phyloP scores from a whole-genome alignment of 129 eudicot species.

The Flaveria bidentis region DNA sequence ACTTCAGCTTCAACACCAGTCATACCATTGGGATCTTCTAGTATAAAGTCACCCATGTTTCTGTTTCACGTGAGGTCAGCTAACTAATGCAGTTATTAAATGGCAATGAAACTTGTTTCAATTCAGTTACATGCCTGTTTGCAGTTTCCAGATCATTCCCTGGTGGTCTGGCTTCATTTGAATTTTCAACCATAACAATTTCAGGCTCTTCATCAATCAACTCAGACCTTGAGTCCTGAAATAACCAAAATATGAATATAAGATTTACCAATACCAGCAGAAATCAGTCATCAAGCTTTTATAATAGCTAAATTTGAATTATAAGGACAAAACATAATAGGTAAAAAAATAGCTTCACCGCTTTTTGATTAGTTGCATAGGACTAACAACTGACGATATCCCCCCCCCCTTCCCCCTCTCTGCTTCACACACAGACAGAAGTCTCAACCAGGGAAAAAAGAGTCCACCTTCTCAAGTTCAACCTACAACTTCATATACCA shows the following conservation, averaged over 20 bases:
- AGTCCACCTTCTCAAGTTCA: not conserved
- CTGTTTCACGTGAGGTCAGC: constrained; percentile 46
- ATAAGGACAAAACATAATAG: not conserved
- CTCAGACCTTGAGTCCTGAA: constrained; percentile 64
- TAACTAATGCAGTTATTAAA: constrained; percentile 21
- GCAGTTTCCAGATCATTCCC: constrained; percentile 43
- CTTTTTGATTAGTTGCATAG: not conserved
- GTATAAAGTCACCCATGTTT: constrained; percentile 32
- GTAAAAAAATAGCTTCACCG: constrained; percentile 15
- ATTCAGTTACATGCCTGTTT: constrained; percentile 53
- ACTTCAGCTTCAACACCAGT: constrained; percentile 42
- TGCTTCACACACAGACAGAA: too few relatives aligned
- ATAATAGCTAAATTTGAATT: not conserved
- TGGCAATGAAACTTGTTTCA: constrained; percentile 9
- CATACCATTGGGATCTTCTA: constrained; percentile 48
- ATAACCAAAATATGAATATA: constrained; percentile 16
- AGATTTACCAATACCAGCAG: not conserved
- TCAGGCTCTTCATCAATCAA: constrained; percentile 54
- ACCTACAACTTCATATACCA: not conserved
- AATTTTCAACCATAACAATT: constrained; percentile 45
- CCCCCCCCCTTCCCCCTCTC: not conserved
- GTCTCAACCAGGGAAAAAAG: not conserved
- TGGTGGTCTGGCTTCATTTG: constrained; percentile 38
- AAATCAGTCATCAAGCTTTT: not conserved
- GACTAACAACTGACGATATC: not conserved